These are phyloP conservation scores for Pneumocystis wakefieldiae DNA, from an alignment of 1,139 yeast genomes.

Conservation along the genomic window DNA sequence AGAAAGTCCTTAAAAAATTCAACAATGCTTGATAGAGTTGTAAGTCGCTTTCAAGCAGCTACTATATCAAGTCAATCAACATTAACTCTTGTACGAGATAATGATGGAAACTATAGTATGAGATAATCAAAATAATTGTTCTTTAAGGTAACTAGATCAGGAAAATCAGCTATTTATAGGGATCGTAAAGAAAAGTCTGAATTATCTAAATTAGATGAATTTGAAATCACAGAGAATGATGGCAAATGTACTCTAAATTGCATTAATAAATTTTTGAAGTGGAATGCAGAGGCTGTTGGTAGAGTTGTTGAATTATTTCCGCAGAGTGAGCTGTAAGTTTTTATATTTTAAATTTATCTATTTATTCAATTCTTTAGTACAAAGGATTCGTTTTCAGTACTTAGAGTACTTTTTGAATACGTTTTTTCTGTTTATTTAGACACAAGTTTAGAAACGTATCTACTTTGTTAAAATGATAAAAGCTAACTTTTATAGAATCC, in stretches of 20 bases:
- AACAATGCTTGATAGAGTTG: constrained; percentile 8
- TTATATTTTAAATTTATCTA: not conserved
- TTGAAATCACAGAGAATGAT: constrained; percentile 6
- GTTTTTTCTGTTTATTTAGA: constrained; percentile 64
- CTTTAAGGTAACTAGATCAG: constrained; percentile 10
- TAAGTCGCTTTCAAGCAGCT: constrained; percentile 4
- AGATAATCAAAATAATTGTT: constrained; percentile 5
- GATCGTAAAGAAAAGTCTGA: constrained; percentile 13
- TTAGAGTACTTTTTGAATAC: constrained; percentile 53
- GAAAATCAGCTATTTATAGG: constrained; percentile 17
- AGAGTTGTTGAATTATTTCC: constrained; percentile 66
- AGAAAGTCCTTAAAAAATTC: constrained; percentile 7
- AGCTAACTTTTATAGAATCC: constrained; percentile 28
- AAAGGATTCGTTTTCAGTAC: constrained; percentile 48
- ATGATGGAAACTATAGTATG: not conserved
- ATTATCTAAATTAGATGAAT: not conserved
- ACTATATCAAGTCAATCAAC: not conserved
- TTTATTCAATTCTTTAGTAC: constrained; percentile 20
- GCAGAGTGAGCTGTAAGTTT: constrained; percentile 28
- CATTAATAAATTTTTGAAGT: constrained; percentile 52
- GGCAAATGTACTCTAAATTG: constrained; percentile 19
- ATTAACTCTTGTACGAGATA: not conserved
- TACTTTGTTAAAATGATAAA: not conserved
- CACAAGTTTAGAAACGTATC: constrained; percentile 43
- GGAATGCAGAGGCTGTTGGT: constrained; percentile 67